Evolutionary conservation across 192 early-diverging fungal species (phyloP).

Genomic region (Gigaspora rosea): DNA sequence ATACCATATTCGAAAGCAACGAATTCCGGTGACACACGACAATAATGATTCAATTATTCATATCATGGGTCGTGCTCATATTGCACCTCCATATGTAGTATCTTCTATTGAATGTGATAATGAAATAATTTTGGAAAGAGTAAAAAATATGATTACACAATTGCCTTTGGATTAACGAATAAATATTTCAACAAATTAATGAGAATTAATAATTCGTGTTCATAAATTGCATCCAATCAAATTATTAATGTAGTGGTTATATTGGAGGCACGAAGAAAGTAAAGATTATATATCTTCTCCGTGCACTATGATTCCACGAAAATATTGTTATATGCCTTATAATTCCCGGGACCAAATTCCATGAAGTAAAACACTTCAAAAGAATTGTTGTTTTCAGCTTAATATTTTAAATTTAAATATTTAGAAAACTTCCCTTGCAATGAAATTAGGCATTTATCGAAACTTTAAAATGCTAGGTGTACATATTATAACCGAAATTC

Average conservation of each 20-base stretch:
- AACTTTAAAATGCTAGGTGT: no score
- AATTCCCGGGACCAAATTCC: no score
- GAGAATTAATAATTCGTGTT: not conserved
- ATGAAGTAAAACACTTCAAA: no score
- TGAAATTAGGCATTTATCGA: no score
- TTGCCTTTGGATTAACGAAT: slow-evolving; percentile 13
- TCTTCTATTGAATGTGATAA: slow-evolving; percentile 48
- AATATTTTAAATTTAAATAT: no score
- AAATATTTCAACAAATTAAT: not conserved
- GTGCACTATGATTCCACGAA: not conserved
- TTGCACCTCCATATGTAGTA: slow-evolving; percentile 48
- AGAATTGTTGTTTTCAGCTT: no score
- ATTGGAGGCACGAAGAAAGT: not conserved
- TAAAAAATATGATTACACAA: slow-evolving; percentile 44
- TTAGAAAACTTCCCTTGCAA: no score
- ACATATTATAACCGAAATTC: no score
- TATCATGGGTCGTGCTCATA: slow-evolving; percentile 43
- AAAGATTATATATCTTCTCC: not conserved
- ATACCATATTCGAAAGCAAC: slow-evolving; percentile 34
- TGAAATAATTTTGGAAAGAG: slow-evolving; percentile 45
- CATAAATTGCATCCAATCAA: not conserved
- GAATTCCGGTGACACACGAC: slow-evolving; percentile 44
- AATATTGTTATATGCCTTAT: no score
- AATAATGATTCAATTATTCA: slow-evolving; percentile 43
- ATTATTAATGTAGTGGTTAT: not conserved